Evolutionary conservation across 495 filamentous ascomycete species (phyloP), one percentile per base, ranked within the genome.

Genomic region (Chlorociboria aeruginascens): DNA sequence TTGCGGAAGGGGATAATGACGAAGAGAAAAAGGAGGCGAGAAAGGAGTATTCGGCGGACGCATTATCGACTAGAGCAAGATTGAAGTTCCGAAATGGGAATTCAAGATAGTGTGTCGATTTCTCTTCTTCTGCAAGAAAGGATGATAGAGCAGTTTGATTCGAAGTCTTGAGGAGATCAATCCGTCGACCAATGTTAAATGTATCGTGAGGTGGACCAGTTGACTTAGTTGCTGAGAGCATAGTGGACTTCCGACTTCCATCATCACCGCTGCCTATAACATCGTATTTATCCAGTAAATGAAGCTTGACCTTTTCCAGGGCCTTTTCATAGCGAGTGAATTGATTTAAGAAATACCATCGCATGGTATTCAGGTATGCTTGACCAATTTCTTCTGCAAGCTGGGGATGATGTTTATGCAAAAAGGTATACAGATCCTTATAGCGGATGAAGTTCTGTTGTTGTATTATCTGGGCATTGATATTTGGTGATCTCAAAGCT

Each of bases 321-420:
- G 89, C 76, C 49, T 81, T 78, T 43, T 82, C 75, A 61, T 97
- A 98, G 13, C 90, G 85, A 3, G 78, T 82, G 61, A 98, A 98
- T 62, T 96, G 82, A 49, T 83, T 90, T 34, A 80, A 67, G 58
- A 97, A 97, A 57, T 98, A 98, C 92, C 92, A 98, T 38, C 89
- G 78, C 90, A 98, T 96, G 7, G 92, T 98, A 66, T 96, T 95
- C 64, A 94, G 81, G 54, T 98, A 98, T 7, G 92, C 92, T 66
- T 90, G 86, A 14, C 78, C 78, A 53, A 97, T 94, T 59, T 96
- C 85, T 32, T 86, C 82, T 2, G 86, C 85, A 6, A 98, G 75
- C 25, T 76, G 68, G 1, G 81, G 68, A 54, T 97, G 88, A 48
- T 86, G 82, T 50, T 74, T 77, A 34, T 80, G 77, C 32, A 97